A percentile compares a stretch with the other conserved stretches of the same genome.
Evolutionary conservation across 306 rosid genomes (phyloP).

Genomic region (Medicago ruthenica): DNA sequence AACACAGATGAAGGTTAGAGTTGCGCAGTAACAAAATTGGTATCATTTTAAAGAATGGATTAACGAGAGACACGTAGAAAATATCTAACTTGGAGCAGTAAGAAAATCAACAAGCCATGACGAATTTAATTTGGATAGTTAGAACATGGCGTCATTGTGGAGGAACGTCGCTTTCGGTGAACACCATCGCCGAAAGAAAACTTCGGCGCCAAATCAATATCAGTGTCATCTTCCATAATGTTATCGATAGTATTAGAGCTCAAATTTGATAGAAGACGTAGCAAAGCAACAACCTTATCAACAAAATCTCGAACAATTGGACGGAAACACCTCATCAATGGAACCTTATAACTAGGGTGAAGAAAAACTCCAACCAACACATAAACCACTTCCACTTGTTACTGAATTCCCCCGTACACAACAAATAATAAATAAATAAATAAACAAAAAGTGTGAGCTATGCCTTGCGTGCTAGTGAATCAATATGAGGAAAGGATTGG

Average conservation of each 20-base stretch:
- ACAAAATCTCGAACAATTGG: constrained; percentile 58
- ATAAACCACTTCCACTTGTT: constrained; percentile 67
- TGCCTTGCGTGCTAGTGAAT: constrained; percentile 54
- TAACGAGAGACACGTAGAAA: no score
- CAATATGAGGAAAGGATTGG: constrained; percentile 47
- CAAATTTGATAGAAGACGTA: constrained; percentile 64
- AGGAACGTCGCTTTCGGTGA: no score
- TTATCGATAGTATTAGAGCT: constrained; percentile 51
- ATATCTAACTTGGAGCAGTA: no score
- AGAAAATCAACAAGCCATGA: no score
- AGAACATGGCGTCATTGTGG: no score
- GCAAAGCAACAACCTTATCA: constrained; percentile 62
- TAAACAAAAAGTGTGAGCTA: background rate
- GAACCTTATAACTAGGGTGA: constrained; percentile 69
- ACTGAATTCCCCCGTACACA: constrained; percentile 53
- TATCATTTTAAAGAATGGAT: no score
- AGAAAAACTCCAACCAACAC: constrained; percentile 65
- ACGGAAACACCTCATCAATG: constrained; percentile 78
- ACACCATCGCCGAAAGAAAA: no score
- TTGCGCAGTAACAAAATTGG: no score
- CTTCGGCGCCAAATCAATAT: constrained; percentile 44
- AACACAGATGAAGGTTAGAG: no score
- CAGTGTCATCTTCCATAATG: constrained; percentile 38
- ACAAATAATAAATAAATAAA: background rate
- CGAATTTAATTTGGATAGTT: no score